These are phyloP conservation scores for Huntiella bhutanensis DNA, from an alignment of 2,329 filamentous ascomycete genomes.

Conservation along the genomic window DNA sequence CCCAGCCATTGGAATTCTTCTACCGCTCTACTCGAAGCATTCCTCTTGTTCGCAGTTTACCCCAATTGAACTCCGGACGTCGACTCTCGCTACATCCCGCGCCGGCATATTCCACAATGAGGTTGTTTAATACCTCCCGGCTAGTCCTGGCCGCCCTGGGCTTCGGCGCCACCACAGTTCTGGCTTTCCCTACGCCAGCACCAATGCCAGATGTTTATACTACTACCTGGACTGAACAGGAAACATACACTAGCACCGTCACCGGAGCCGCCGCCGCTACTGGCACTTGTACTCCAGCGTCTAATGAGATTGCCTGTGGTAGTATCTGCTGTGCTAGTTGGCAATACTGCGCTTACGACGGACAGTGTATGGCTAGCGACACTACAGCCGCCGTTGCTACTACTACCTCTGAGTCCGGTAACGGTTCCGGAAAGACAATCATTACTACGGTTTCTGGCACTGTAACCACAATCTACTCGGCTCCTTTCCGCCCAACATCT, in stretches of 20 bases:
- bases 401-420: slow-evolving; percentile 12
- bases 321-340: slow-evolving; percentile 49
- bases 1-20: no score
- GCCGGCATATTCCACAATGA: not conserved
- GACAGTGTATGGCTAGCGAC: slow-evolving; percentile 36
- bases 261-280: slow-evolving; percentile 27
- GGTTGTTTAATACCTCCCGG: not conserved
- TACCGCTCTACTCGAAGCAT: no score
- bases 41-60: no score
- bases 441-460: slow-evolving; percentile 27
- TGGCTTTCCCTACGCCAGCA: slow-evolving; percentile 6
- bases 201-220: slow-evolving; percentile 21
- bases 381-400: slow-evolving; percentile 17
- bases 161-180: slow-evolving; percentile 2
- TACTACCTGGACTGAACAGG: slow-evolving; percentile 42
- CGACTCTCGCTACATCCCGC: not conserved
- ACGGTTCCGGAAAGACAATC: slow-evolving; percentile 20
- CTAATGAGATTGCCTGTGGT: slow-evolving; percentile 44
- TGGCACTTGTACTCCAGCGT: slow-evolving; percentile 30
- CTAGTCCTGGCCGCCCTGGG: slow-evolving; percentile 5
- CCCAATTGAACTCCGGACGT: not conserved
- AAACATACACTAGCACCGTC: slow-evolving; percentile 39
- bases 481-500: slow-evolving; percentile 32
- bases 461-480: slow-evolving; percentile 36
- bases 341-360: slow-evolving; percentile 44